Evolutionary conservation across 768 basidiomycete genomes (phyloP), one percentile per base, ranked within the genome.

Genomic region (Suillus occidentalis): DNA sequence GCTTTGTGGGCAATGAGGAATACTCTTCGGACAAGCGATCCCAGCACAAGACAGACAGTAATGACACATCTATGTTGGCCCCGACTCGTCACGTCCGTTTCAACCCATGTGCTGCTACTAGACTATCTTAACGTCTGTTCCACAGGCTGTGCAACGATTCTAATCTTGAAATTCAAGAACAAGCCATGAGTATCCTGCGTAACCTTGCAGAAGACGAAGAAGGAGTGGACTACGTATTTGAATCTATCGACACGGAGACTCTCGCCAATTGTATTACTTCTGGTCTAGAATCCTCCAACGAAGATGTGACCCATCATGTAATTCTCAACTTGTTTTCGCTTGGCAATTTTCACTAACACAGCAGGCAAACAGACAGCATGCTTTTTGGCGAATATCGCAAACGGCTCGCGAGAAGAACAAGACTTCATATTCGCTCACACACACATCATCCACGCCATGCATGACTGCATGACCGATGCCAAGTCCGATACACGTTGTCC

Each of bases 1-100:
- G 86, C 90, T 0, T 72, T 96, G n/a, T 96, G 95, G 94, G 90
- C 90, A 0, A 76, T 95, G 42, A 94, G 93, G 74, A 97, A 96
- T 70, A 72, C 93, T n/a, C 72, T 94, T 2, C 84, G 84, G 72
- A 89, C 88, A 70, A 85, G 87, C 40, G 77, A 76, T 3, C 76
- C 80, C n/a, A 80, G 82, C 50, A 84, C 85, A 60, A 95, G 93
- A 75, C 78, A 78, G 49, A 77, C 81, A 64, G 84, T 95, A 16
- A 91, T 94, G 85, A 75, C 77, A n/a, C 77, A 81, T 52, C 71
- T 97, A 3, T 87, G 87, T 2, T 95, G 93, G 91, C 70, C 71
- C 0, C 77, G 81, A 16, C 75, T 97, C 1, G 72, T 80, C 16
- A 76, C 76, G 92, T 92, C 62, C 28, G 87, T 77, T 52, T 22